A percentile compares a stretch with the other conserved stretches of the same genome.
Evolutionary conservation across 75 land plant genomes (phyloP).

Genomic region (Gnetum montanum): DNA sequence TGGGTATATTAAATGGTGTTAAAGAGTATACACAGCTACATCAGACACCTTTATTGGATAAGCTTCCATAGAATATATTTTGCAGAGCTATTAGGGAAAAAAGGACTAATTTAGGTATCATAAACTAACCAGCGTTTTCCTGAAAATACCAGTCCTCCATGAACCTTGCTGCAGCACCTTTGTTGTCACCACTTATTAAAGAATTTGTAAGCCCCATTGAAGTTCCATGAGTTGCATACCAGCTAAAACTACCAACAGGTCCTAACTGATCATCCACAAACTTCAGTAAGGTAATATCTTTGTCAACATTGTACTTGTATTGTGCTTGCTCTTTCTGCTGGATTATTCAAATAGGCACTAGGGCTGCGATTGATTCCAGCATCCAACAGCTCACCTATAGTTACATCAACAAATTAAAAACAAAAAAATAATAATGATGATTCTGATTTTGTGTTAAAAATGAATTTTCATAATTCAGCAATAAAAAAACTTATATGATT

Average conservation of each 20-base stretch:
- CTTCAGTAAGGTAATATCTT: constrained; percentile 88
- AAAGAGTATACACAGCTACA: neutral
- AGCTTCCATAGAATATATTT: neutral
- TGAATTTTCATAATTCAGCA: too few relatives aligned
- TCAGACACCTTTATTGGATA: constrained; percentile 6
- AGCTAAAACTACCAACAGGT: constrained; percentile 85
- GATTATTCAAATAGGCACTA: constrained; percentile 96
- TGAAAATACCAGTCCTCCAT: constrained; percentile 96
- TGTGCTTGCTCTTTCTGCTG: constrained; percentile 61
- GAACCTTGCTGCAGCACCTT: constrained; percentile 98
- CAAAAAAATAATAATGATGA: too few relatives aligned
- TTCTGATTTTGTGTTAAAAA: too few relatives aligned
- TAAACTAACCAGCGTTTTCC: constrained; percentile 6
- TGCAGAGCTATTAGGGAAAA: too few relatives aligned
- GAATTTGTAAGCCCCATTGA: constrained; percentile 93
- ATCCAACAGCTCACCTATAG: constrained; percentile 90
- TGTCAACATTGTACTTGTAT: constrained; percentile 82
- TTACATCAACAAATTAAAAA: too few relatives aligned
- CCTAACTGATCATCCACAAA: constrained; percentile 90
- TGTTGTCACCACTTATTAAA: constrained; percentile 96
- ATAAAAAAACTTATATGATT: too few relatives aligned
- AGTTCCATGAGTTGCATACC: constrained; percentile 99
- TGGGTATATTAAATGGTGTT: neutral
- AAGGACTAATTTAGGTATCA: too few relatives aligned
- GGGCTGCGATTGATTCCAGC: constrained; percentile 96